Evolutionary conservation across 1,139 yeast genomes (phyloP).

Genomic region (Meyerozyma carpophila): DNA sequence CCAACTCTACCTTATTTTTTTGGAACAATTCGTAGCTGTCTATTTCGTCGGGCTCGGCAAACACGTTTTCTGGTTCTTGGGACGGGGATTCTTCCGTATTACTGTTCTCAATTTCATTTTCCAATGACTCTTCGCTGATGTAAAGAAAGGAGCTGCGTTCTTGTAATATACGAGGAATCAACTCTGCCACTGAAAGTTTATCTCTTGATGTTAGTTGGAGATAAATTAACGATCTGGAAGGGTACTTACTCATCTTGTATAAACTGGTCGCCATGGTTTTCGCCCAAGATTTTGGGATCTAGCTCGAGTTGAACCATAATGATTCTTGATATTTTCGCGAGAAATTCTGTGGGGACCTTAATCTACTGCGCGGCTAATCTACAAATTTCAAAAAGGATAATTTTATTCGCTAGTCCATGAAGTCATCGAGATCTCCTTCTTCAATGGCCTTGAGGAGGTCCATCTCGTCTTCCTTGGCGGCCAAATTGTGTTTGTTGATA

Average conservation of each 20-base stretch:
- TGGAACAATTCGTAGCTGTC: constrained; percentile 40
- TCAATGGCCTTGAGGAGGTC: constrained; percentile 45
- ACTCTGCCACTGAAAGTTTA: constrained; percentile 31
- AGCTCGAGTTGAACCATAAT: neutral
- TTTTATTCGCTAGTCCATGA: constrained; percentile 30
- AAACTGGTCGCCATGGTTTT: constrained; percentile 6
- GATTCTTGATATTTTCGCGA: neutral
- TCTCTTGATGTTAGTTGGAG: constrained; percentile 22
- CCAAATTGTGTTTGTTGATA: constrained; percentile 21
- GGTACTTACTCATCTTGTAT: constrained; percentile 7
- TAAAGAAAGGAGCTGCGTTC: constrained; percentile 38
- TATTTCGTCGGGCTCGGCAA: constrained; percentile 9
- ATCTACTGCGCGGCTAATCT: neutral
- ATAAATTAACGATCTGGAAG: neutral
- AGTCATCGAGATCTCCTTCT: constrained; percentile 47
- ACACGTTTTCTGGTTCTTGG: constrained; percentile 6
- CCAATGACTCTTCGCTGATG: constrained; percentile 53
- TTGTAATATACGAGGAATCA: constrained; percentile 36
- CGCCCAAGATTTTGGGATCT: neutral
- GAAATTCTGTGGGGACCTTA: neutral
- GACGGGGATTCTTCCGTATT: constrained; percentile 3
- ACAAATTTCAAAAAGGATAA: neutral
- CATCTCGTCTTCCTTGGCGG: constrained; percentile 37
- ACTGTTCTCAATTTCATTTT: constrained; percentile 24
- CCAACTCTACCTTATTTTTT: constrained; percentile 50